Base-by-base conservation (phyloP, 2,329 filamentous ascomycete genomes). In the Aspergillus cejpii region DNA sequence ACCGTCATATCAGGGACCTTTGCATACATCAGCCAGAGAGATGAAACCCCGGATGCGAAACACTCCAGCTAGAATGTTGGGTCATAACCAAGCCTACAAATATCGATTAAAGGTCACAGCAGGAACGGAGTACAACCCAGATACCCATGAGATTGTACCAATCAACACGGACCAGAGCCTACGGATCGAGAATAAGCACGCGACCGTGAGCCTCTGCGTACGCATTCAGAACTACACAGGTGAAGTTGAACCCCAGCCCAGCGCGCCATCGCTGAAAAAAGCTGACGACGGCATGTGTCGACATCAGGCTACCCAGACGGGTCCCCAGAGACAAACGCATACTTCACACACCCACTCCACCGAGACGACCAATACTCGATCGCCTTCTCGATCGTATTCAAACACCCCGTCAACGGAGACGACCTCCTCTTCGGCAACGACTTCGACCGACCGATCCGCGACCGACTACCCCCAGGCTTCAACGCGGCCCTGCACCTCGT, bases 371-470 rank as follows among this genome's bases (percentile, higher is more conserved):
- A 88, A 62, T 96, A 96, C 73, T 87, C 83, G 57, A 88, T 97
- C 57, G 76, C 80, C 24, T 84, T 95, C 61, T 77, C 79, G 37
- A 87, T 96, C 65, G 81, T 78, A 0, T 87, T 85, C n/a, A 87
- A 85, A 57, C 57, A 70, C 23, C 67, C 67, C 27, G 81, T 94
- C 45, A 74, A 75, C 2, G 88, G 80, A 36, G 67, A 78, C 20
- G 82, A 94, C 50, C 74, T 98, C 2, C 81, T 96, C 43, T 95
- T 95, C 57, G 92, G 91, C 33, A 97, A 97, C 65, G 89, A 96
- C 72, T 96, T 97, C 63, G 90, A 95, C 60, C 80, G 85, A 40
- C 87, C 92, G 0, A 92, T 98, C 56, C 80, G 88, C 23, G 85
- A 95, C 62, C 79, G 83, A 12, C 74, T 98, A 1, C 91, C 92